A percentile compares a stretch with the other conserved stretches of the same genome.
Evolutionary conservation across 208 protist genomes (phyloP).

Genomic region (Spongospora subterranea): DNA sequence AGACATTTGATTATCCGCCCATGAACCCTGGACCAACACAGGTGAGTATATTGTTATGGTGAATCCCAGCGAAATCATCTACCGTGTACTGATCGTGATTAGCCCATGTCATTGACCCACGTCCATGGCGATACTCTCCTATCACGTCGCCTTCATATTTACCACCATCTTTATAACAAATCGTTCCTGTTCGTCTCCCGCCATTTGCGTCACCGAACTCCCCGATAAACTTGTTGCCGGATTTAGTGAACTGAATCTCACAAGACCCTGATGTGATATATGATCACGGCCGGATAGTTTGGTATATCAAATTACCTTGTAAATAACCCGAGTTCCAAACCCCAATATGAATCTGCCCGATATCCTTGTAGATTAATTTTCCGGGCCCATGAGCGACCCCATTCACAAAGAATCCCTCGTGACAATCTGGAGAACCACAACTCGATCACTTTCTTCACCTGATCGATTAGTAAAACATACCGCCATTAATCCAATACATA

Average conservation of each 20-base stretch:
- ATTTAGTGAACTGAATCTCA: slow-evolving; percentile 38
- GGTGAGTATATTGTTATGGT: neutral
- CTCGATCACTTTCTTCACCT: neutral
- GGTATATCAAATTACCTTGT: neutral
- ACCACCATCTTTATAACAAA: slow-evolving; percentile 26
- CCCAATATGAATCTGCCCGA: slow-evolving; percentile 21
- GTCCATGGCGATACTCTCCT: slow-evolving; percentile 20
- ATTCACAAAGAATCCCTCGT: slow-evolving; percentile 19
- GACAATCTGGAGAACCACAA: neutral
- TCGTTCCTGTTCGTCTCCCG: neutral
- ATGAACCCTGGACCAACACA: neutral
- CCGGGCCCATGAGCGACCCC: slow-evolving; percentile 18
- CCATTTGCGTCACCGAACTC: neutral
- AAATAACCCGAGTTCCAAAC: neutral
- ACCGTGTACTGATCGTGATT: neutral
- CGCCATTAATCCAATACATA: neutral
- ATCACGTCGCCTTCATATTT: neutral
- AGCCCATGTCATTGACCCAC: neutral
- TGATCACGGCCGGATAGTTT: neutral
- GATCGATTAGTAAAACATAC: neutral
- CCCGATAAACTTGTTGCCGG: neutral
- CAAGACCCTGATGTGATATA: neutral
- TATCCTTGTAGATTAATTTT: neutral
- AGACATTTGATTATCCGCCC: neutral
- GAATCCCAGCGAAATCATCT: neutral